Percentiles rank a stretch among this genome's conserved stretches.
These are phyloP conservation scores for Kurtzmaniella fragi DNA, from an alignment of 805 yeast genomes.

Conservation along the genomic window DNA sequence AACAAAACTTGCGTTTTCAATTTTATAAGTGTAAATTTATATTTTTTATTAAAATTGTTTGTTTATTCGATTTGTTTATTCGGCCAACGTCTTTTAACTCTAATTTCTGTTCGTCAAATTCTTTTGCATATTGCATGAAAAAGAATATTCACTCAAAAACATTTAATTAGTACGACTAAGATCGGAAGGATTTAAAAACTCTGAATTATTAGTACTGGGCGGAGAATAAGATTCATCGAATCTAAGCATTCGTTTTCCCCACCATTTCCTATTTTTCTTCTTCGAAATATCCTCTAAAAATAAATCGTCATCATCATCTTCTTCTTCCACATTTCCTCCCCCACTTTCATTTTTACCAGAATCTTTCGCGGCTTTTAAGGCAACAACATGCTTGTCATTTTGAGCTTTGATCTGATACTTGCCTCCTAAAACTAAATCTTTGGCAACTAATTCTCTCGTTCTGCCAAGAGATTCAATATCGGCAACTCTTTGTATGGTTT, in stretches of 20 bases:
- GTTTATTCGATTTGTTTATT: no score
- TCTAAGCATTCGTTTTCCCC: constrained; percentile 42
- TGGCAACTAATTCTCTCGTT: constrained; percentile 69
- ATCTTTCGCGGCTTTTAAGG: constrained; percentile 10
- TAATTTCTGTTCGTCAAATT: no score
- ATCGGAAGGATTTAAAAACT: not conserved
- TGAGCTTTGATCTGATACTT: constrained; percentile 26
- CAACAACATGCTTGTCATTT: constrained; percentile 11
- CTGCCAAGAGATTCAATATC: constrained; percentile 76
- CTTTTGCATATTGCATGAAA: no score
- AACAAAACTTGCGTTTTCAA: no score
- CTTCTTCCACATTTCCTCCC: constrained; percentile 10
- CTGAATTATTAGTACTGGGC: constrained; percentile 1
- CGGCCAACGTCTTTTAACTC: no score
- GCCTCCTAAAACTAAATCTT: constrained; percentile 58
- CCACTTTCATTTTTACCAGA: constrained; percentile 5
- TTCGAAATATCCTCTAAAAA: constrained; percentile 56
- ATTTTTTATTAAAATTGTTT: no score
- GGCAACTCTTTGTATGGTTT: constrained; percentile 61
- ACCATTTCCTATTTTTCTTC: constrained; percentile 48
- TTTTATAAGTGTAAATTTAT: no score
- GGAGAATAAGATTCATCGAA: constrained; percentile 21
- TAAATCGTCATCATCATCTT: constrained; percentile 38
- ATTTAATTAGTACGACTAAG: not conserved
- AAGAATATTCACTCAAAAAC: no score